Conservation (phyloP, 129 eudicot genomes). For the Scalesia atractyloides region DNA sequence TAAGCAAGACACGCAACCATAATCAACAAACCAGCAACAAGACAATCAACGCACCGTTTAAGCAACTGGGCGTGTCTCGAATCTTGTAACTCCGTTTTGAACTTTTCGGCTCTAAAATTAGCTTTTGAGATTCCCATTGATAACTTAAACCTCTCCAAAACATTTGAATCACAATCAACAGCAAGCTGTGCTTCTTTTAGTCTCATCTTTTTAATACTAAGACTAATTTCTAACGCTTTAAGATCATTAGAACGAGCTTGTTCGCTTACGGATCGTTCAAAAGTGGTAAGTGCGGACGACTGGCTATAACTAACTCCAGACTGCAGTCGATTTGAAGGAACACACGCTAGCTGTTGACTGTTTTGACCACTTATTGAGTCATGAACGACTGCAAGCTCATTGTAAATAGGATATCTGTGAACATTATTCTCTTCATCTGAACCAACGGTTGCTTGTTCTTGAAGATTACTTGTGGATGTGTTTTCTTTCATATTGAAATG, state of each 20-base stretch:
- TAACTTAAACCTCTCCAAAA: slow-evolving; percentile 76
- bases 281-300: slow-evolving; percentile 40
- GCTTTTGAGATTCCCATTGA: slow-evolving; percentile 82
- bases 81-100: slow-evolving; percentile 71
- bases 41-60: slow-evolving; percentile 69
- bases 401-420: slow-evolving; percentile 22
- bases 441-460: slow-evolving; percentile 30
- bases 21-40: slow-evolving; percentile 77
- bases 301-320: slow-evolving; percentile 10
- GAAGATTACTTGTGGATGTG: slow-evolving; percentile 1
- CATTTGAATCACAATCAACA: slow-evolving; percentile 54
- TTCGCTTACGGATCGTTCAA: slow-evolving; percentile 69
- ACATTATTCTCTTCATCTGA: slow-evolving; percentile 33
- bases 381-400: slow-evolving; percentile 43
- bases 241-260: slow-evolving; percentile 86
- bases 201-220: slow-evolving; percentile 58
- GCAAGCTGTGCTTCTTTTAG: slow-evolving; percentile 74
- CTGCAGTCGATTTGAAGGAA: slow-evolving; percentile 32
- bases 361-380: slow-evolving; percentile 31
- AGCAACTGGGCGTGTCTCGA: slow-evolving; percentile 67
- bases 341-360: slow-evolving; percentile 41
- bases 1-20: slow-evolving; percentile 61
- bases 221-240: slow-evolving; percentile 68
- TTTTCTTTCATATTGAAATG: slow-evolving; percentile 31
- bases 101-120: slow-evolving; percentile 67